phyloP scores from a whole-genome alignment of 2,329 filamentous ascomycete genomes.

The Pestalotiopsis sp. region DNA sequence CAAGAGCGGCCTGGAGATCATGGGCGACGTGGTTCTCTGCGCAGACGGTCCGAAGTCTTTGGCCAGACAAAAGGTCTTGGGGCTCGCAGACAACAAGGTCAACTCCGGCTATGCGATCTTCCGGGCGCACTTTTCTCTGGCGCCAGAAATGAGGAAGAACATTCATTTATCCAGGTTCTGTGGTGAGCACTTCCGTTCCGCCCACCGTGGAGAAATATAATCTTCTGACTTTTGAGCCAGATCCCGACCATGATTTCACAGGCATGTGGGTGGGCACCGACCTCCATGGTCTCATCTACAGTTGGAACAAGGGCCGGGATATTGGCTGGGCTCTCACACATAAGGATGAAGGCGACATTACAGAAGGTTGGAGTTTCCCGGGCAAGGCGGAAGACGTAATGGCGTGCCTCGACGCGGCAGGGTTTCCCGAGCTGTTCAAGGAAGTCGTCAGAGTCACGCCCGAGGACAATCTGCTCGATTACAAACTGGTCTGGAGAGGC shows the following conservation, averaged over 20 bases:
- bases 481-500: slow-evolving; percentile 24
- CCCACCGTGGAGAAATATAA: background rate
- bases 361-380: slow-evolving; percentile 42
- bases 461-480: slow-evolving; percentile 19
- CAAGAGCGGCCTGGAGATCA: slow-evolving; percentile 17
- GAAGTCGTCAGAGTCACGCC: slow-evolving; percentile 29
- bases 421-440: slow-evolving; percentile 33
- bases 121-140: slow-evolving; percentile 29
- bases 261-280: slow-evolving; percentile 7
- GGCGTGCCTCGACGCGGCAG: slow-evolving; percentile 28
- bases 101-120: slow-evolving; percentile 25
- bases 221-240: background rate
- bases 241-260: slow-evolving; percentile 9
- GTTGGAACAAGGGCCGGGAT: slow-evolving; percentile 8
- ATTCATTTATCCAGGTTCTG: background rate
- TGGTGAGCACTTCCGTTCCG: background rate
- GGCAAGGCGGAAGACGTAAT: slow-evolving; percentile 39
- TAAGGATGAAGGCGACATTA: slow-evolving; percentile 42
- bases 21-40: slow-evolving; percentile 35
- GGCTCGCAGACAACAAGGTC: slow-evolving; percentile 22
- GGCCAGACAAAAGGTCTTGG: slow-evolving; percentile 32
- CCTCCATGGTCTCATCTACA: slow-evolving; percentile 6
- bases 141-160: background rate
- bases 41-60: slow-evolving; percentile 38
- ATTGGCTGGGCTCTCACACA: slow-evolving; percentile 22